Evolutionary conservation across 208 protist species (phyloP), one percentile per base, ranked within the genome.

Genomic region (Balamuthia mandrillaris): DNA sequence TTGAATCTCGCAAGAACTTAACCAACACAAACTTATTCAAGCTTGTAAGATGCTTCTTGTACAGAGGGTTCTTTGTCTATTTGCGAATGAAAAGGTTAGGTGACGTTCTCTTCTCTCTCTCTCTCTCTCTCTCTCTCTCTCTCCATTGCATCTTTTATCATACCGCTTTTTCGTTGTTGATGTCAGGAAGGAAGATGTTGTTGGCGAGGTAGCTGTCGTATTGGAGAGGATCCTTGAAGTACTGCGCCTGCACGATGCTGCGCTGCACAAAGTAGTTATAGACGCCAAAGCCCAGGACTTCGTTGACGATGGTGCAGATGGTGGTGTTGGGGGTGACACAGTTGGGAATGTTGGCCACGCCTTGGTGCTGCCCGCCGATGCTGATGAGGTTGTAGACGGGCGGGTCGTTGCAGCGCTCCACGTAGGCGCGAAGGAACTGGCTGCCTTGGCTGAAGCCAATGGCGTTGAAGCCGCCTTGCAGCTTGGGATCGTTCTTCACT

Each of bases 101-200:
- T n/a, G n/a, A n/a, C n/a, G n/a, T n/a, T n/a, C n/a, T n/a, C n/a
- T n/a, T n/a, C n/a, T n/a, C n/a, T n/a, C n/a, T n/a, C n/a, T n/a
- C n/a, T n/a, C n/a, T n/a, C n/a, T n/a, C n/a, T n/a, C n/a, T n/a
- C n/a, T n/a, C 87, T 91, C 5, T 27, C 14, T 42, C n/a, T n/a
- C n/a, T n/a, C 2, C 0, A 42, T 39, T 14, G 49, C 49, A 14
- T 21, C 49, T 14, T 14, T 24, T 24, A 18, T 47, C n/a, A n/a
- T n/a, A n/a, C n/a, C n/a, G n/a, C n/a, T n/a, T n/a, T n/a, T n/a
- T 88, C 87, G 65, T 92, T 92, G 44, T 92, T 92, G 16, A 92
- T 86, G 65, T 91, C 90, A 18, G 90, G 81, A 47, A 92, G 86
- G 47, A 88, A 92, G 1, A 56, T 35, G 35, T 81, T 87, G 27